Conservation (phyloP, 495 filamentous ascomycete species). For the Physcia stellaris region DNA sequence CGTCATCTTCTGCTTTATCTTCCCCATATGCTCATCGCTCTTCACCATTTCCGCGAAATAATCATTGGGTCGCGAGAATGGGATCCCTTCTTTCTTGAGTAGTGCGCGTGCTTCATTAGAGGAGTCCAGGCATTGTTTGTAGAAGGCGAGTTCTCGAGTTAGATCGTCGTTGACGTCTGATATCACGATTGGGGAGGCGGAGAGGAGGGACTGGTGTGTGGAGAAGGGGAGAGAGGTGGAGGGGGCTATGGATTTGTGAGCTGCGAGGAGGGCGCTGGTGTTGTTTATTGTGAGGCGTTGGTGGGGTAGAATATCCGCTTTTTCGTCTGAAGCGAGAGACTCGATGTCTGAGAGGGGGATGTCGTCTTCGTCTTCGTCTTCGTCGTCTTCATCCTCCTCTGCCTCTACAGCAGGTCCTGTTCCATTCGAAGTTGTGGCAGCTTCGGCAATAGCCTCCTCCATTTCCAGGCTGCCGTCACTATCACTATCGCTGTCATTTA, state of each 20-base stretch:
- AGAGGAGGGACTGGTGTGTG: constrained; percentile 46
- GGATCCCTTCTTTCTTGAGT: constrained; percentile 68
- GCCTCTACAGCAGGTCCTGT: constrained; percentile 15
- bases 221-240: constrained; percentile 47
- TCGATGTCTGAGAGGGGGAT: constrained; percentile 76
- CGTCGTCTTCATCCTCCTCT: constrained; percentile 24
- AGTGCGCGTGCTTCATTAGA: constrained; percentile 53
- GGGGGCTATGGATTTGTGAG: constrained; percentile 63
- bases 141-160: constrained; percentile 82
- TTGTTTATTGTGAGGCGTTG: constrained; percentile 97
- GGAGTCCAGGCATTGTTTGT: constrained; percentile 75
- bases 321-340: constrained; percentile 64
- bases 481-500: constrained; percentile 14
- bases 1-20: constrained; percentile 83
- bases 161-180: constrained; percentile 75
- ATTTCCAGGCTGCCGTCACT: constrained; percentile 15
- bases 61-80: constrained; percentile 78
- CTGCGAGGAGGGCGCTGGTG: constrained; percentile 63
- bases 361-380: constrained; percentile 44
- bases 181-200: constrained; percentile 35
- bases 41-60: constrained; percentile 99
- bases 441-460: constrained; percentile 4
- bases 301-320: constrained; percentile 72
- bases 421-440: neutral
- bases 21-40: constrained; percentile 94